A percentile compares a stretch with the other conserved stretches of the same genome.
Evolutionary conservation across 2,329 filamentous ascomycete species (phyloP).

Genomic region (Furcasterigmium furcatum): DNA sequence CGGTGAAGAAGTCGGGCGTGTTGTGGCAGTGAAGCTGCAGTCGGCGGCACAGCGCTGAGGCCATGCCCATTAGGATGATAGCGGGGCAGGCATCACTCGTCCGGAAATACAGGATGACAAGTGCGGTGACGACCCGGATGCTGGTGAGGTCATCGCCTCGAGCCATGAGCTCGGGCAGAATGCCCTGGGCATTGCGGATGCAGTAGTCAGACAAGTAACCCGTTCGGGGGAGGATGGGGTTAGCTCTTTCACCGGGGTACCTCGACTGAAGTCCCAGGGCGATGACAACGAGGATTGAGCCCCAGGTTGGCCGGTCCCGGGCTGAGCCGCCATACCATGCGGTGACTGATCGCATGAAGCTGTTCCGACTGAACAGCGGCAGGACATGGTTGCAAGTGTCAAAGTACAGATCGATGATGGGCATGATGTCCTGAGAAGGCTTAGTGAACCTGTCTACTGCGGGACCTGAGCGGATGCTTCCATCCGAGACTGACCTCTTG

Average conservation of each 20-base stretch:
- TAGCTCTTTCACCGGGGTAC: constrained; percentile 13
- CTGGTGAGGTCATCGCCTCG: constrained; percentile 32
- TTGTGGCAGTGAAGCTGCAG: constrained; percentile 28
- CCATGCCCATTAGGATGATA: constrained; percentile 32
- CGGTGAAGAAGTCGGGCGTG: constrained; percentile 15
- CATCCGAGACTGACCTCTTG: neutral
- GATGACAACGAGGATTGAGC: constrained; percentile 34
- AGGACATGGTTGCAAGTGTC: constrained; percentile 27
- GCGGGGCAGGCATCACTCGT: constrained; percentile 31
- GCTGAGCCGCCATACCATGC: constrained; percentile 25
- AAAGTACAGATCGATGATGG: constrained; percentile 33
- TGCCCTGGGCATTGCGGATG: constrained; percentile 32
- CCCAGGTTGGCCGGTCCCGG: constrained; percentile 21
- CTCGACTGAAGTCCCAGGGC: constrained; percentile 28
- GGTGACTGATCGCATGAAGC: constrained; percentile 30
- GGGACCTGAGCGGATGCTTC: too few species aligned
- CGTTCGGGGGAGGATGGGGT: constrained; percentile 8
- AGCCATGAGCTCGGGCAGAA: constrained; percentile 32
- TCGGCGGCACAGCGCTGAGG: constrained; percentile 32
- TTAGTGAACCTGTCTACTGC: too few species aligned
- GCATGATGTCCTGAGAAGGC: constrained; percentile 28
- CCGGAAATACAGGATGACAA: constrained; percentile 33
- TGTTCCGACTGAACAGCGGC: constrained; percentile 31
- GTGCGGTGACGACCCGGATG: constrained; percentile 32
- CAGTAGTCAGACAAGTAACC: constrained; percentile 18